Base-by-base conservation (phyloP, 345 rosid genomes). In the Eutrema japonicum region DNA sequence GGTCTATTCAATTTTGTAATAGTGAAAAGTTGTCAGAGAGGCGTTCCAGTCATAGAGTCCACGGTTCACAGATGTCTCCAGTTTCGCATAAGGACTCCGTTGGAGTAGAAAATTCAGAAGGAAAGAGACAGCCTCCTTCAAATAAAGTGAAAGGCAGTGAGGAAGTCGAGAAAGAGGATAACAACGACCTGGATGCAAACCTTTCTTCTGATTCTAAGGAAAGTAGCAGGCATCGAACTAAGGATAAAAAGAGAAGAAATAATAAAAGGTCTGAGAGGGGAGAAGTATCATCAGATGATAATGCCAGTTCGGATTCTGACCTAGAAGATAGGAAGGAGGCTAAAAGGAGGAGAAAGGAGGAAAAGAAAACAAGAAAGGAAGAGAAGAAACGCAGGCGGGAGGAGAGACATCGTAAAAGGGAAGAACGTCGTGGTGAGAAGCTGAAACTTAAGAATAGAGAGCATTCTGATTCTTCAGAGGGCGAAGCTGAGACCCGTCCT, bases 261-360 rank as follows among this genome's bases (percentile, higher is more conserved):
- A 87, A 80, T 78, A 92, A 83, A 80, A 82, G 88, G 71, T 82
- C 83, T 10, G 82, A 73, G 32, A 83, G 80, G 78, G 83, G 61
- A 68, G 88, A 82, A 68, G 73, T 48, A 64, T 80, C 89, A 40
- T 89, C 96, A 61, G 93, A 82, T 74, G 88, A 79, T 68, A 77
- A 82, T 46, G 72, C 68, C 69, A 87, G 89, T 73, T 71, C 71
- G 81, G 91, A 80, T 69, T 90, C 96, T 73, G 94, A 89, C 64
- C 43, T 78, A 56, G 96, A 83, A 66, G 90, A 83, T 63, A 92
- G 86, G 86, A 96, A 86, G 83, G 97, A 90, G 74, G 83, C 86
- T 60, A 92, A 92, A 79, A 85, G 84, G 90, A 89, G 89, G 85
- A 85, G 82, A 81, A 96, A 80, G 79, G 98, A 89, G 74, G 99